Percentiles rank a stretch among this genome's conserved stretches.
Conservation (phyloP, 1,284 basidiomycete genomes). For the Ceratobasidium sp. region DNA sequence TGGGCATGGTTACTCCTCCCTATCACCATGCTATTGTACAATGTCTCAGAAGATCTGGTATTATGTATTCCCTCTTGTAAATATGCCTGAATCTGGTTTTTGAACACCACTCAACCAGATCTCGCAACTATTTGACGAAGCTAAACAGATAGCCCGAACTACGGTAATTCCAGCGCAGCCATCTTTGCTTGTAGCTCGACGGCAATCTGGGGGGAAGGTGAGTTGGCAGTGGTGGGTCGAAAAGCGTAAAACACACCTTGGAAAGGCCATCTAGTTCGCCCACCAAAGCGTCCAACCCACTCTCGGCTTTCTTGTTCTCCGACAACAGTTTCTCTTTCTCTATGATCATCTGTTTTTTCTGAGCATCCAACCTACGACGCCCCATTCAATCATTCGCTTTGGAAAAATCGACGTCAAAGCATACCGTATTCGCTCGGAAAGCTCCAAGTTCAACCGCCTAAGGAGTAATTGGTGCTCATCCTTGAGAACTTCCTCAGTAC, state of each 20-base stretch:
- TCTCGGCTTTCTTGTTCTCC: constrained; percentile 70
- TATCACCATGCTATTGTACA: constrained; percentile 32
- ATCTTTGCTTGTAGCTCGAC: constrained; percentile 45
- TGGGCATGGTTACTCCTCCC: not conserved
- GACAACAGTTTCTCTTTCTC: constrained; percentile 79
- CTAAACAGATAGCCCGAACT: not conserved
- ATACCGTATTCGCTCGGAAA: constrained; percentile 81
- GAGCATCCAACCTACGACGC: constrained; percentile 67
- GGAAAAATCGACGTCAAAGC: constrained; percentile 28
- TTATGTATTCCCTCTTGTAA: constrained; percentile 42
- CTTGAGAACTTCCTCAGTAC: constrained; percentile 65
- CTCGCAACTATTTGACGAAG: not conserved
- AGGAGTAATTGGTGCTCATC: constrained; percentile 83
- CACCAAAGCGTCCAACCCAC: constrained; percentile 78
- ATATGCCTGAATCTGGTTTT: constrained; percentile 32
- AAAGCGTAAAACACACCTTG: constrained; percentile 57
- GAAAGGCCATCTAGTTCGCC: constrained; percentile 74
- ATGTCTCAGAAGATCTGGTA: constrained; percentile 7
- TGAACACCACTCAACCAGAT: not conserved
- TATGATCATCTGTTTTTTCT: constrained; percentile 68
- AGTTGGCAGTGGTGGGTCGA: not conserved
- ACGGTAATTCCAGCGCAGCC: constrained; percentile 45
- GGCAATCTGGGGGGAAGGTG: constrained; percentile 33
- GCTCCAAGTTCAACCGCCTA: constrained; percentile 81
- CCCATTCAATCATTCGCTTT: too few species aligned